Conservation (phyloP, 1,139 yeast species). For the Martiniozyma asiatica region DNA sequence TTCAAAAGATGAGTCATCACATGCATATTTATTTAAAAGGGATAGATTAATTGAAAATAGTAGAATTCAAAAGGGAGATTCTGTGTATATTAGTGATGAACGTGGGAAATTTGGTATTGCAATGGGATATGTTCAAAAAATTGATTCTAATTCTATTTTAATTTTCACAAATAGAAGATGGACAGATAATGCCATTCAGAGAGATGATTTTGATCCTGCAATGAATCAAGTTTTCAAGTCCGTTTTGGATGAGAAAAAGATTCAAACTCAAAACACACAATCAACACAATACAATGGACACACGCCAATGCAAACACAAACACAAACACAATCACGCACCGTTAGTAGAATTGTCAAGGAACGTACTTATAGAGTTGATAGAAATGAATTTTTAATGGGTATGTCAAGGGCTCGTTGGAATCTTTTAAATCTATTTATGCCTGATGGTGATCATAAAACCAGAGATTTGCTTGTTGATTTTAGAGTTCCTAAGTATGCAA, state of each 20-base stretch:
- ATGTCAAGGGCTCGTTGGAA: conserved; percentile 70
- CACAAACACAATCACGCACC: too few relatives aligned
- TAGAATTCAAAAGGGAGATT: conserved; percentile 40
- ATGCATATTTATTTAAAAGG: conserved; percentile 38
- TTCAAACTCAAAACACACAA: too few relatives aligned
- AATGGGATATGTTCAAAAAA: conserved; percentile 40
- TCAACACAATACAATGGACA: too few relatives aligned
- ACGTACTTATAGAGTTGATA: conserved; percentile 53
- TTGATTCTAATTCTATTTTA: conserved; percentile 28
- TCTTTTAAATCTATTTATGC: conserved; percentile 50
- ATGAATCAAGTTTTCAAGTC: conserved; percentile 41
- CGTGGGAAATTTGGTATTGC: conserved; percentile 66
- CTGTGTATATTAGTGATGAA: conserved; percentile 69
- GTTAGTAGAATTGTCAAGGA: conserved; percentile 3
- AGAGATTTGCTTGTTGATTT: conserved; percentile 55
- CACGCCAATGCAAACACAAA: not conserved
- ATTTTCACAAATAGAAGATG: conserved; percentile 43
- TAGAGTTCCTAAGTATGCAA: conserved; percentile 31
- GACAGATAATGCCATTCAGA: conserved; percentile 30
- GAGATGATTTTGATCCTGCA: conserved; percentile 29
- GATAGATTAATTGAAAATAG: conserved; percentile 24
- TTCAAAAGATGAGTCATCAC: conserved; percentile 16
- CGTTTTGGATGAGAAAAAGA: conserved; percentile 17
- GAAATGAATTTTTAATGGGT: conserved; percentile 67
- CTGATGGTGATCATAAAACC: conserved; percentile 36